Evolutionary conservation across 78 protist genomes (phyloP).

Genomic region (Isochrysis galbana): DNA sequence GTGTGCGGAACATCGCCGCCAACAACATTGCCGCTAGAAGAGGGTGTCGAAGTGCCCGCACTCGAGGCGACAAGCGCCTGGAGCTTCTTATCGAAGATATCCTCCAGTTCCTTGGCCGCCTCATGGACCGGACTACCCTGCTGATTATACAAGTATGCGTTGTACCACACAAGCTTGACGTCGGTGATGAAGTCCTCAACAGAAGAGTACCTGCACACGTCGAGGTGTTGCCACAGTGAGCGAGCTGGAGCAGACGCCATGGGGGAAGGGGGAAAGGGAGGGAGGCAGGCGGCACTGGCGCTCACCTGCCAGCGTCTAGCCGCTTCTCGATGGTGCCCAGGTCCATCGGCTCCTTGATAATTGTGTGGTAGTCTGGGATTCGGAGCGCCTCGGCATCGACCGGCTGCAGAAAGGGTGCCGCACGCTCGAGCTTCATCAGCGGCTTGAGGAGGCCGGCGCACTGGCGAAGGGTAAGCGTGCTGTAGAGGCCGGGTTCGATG

Average conservation of each 20-base stretch:
- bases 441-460: background rate
- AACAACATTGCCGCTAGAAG: background rate
- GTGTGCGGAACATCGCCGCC: background rate
- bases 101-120: background rate
- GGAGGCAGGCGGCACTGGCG: too few species aligned
- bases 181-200: background rate
- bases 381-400: conserved; percentile 79
- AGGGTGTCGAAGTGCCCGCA: background rate
- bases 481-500: too few species aligned
- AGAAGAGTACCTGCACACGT: too few species aligned
- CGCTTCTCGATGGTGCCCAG: conserved; percentile 75
- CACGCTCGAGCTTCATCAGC: conserved; percentile 12
- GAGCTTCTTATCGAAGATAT: background rate
- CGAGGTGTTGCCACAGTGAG: too few species aligned
- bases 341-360: conserved; percentile 88
- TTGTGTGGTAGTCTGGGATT: conserved; percentile 76
- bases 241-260: too few species aligned
- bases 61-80: background rate
- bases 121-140: background rate
- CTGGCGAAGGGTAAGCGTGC: too few species aligned
- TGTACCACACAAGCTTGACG: background rate
- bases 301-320: conserved; percentile 19
- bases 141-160: background rate
- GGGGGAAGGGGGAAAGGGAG: too few species aligned
- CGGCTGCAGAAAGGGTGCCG: conserved; percentile 69